Evolutionary conservation across 129 eudicot genomes (phyloP), one percentile per base, ranked within the genome.

Genomic region (Escallonia herrerae): DNA sequence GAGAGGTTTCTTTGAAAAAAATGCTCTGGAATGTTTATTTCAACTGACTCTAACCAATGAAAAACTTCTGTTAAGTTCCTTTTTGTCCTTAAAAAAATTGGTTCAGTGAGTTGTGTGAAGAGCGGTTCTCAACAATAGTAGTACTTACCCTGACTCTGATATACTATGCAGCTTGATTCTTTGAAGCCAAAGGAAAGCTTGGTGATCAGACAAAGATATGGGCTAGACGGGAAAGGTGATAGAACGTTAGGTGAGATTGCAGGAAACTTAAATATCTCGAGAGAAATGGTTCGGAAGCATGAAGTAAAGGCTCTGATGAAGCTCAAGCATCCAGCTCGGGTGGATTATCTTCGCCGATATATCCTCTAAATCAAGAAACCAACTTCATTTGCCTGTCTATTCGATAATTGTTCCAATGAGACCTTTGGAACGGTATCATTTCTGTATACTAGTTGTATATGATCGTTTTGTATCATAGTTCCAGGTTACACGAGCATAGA

Each of bases 271-370:
- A 94, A 84, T 69, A 94, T 94, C 59, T 94, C 99, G 6, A 70
- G 99, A 68, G 99, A 94, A 75, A 94, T 89, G 99, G 99, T 94
- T 6, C 70, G 99, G 38, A 94, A 94, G 79, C 87, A 94, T 47
- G 99, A 94, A 79, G 80, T 89, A 13, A 94, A 94, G 83, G 99
- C 99, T 70, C 80, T 94, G 33, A 84, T 94, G 99, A 94, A 94
- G 84, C 97, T 93, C 76, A 89, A 93, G 82, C 99, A 83, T 72
- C 96, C 96, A 3, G 74, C 95, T 67, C 81, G 99, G 65, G 86
- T 86, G 7, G 95, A 93, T 63, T 93, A 93, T 78, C 85, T 93
- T 50, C 91, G 96, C 56, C 89, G 65, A 33, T 86, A 93, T 65
- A 68, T 85, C 53, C 52, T 62, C 71, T 88, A 66, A 79, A 82